A percentile compares a stretch with the other conserved stretches of the same genome.
Evolutionary conservation across 345 rosid genomes (phyloP).

Genomic region (Dipteronia dyeriana): DNA sequence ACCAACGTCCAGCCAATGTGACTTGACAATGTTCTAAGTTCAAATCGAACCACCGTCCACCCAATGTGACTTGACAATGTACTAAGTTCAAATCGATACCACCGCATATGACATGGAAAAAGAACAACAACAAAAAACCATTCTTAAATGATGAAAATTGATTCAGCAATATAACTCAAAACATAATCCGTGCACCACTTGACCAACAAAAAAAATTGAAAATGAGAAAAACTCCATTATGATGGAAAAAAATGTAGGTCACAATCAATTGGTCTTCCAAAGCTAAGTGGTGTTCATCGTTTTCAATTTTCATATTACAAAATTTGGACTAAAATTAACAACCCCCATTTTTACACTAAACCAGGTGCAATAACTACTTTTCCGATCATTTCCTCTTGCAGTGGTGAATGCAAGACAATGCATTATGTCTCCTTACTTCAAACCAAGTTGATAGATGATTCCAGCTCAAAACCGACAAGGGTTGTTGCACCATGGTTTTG

Average conservation of each 20-base stretch:
- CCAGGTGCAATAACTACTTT: neutral
- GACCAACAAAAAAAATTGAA: too few relatives aligned
- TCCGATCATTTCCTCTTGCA: neutral
- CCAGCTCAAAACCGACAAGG: neutral
- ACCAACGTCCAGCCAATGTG: too few relatives aligned
- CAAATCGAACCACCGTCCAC: too few relatives aligned
- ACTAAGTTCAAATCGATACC: too few relatives aligned
- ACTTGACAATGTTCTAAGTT: too few relatives aligned
- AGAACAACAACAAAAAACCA: fast-evolving
- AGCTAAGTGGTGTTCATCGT: neutral
- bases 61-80: too few relatives aligned
- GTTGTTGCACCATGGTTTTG: too few relatives aligned
- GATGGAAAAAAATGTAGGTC: neutral
- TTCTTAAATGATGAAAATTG: too few relatives aligned
- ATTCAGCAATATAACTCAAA: too few relatives aligned
- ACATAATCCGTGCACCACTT: too few relatives aligned
- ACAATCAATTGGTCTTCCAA: neutral
- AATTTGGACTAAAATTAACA: neutral
- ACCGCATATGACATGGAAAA: too few relatives aligned
- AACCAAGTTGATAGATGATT: neutral
- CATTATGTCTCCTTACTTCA: neutral
- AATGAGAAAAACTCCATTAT: too few relatives aligned
- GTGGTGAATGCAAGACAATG: neutral
- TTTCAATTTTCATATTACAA: neutral
- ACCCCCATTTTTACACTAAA: neutral